Base-by-base conservation (phyloP, 805 yeast genomes). In the Candida koratica region DNA sequence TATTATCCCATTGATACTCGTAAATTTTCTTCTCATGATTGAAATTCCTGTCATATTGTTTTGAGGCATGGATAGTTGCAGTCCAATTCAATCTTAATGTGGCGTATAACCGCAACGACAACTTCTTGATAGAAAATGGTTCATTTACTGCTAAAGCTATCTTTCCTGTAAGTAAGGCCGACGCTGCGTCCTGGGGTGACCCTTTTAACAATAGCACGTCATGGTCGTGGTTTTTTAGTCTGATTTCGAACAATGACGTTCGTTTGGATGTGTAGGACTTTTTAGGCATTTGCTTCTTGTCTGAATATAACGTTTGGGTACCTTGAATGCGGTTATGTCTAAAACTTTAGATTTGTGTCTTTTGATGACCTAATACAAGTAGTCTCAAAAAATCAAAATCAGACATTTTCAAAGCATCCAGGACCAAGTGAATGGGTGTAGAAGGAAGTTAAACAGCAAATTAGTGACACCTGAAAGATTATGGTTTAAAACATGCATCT, bases 141-240 rank as follows among this genome's bases (percentile, higher is more conserved):
- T 90, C 97, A 9, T 71, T 67, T 1, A 85, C 77, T 1, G 89
- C 73, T 17, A 93, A 59, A 1, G 82, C 88, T 16, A 93, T 79
- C 8, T 77, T 77, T 4, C 98, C 98, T 1, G 82, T 64, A 17
- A 93, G 58, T 5, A 83, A 61, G 3, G 77, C 84, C 2, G 95
- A 79, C 0, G 86, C 71, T 0, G 97, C 95, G 35, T 81, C 89
- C 23, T 72, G 69, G 5, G 82, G 78, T 1, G 81, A 52, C 1
- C 98, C 98, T 47, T 87, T 82, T 20, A 90, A 58, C 6, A 93
- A 74, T 4, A 90, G 60, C 7, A 89, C 90, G 51, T 87, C 93
- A 44, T 79, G 81, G 28, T 84, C 94, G 2, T 73, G 55, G 17
- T 86, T 77, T 34, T 76, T 71, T 24, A 86, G 58, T 36, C 94